phyloP scores from a whole-genome alignment of 148 eudicot species.

The Rhododendron ferrugineum region DNA sequence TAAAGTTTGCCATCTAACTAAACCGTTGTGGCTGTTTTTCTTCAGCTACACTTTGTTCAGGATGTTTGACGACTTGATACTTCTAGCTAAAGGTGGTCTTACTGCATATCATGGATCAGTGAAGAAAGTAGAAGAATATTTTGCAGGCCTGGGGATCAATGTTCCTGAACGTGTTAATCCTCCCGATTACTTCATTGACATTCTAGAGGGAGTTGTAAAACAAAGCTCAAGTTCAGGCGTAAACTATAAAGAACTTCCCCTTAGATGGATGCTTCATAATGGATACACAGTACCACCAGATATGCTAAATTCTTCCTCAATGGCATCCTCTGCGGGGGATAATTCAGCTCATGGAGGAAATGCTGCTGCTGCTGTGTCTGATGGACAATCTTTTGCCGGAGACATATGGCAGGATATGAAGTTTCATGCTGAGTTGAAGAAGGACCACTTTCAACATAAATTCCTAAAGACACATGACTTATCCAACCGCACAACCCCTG shows the following conservation, averaged over 20 bases:
- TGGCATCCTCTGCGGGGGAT: constrained; percentile 31
- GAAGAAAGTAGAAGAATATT: constrained; percentile 83
- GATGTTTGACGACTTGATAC: constrained; percentile 90
- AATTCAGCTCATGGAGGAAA: constrained; percentile 28
- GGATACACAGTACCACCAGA: constrained; percentile 74
- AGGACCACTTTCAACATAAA: constrained; percentile 43
- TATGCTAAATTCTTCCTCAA: constrained; percentile 45
- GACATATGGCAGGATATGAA: constrained; percentile 76
- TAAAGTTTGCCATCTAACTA: constrained; percentile 7
- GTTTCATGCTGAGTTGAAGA: constrained; percentile 41
- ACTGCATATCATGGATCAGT: constrained; percentile 79
- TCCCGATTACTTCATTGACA: constrained; percentile 84
- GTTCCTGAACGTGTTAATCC: constrained; percentile 94
- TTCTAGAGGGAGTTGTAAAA: constrained; percentile 80
- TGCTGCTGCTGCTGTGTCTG: constrained; percentile 19
- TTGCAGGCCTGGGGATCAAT: constrained; percentile 64
- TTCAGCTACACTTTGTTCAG: constrained; percentile 82
- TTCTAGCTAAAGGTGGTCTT: constrained; percentile 92
- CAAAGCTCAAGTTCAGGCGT: constrained; percentile 42
- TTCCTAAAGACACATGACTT: constrained; percentile 47
- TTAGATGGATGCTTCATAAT: constrained; percentile 87
- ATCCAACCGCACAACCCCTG: constrained; percentile 64
- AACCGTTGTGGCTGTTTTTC: neutral
- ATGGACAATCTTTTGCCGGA: constrained; percentile 52
- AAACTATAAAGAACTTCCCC: constrained; percentile 65